These are phyloP conservation scores for Scutellaria baicalensis DNA, from an alignment of 257 asterid species.

Conservation along the genomic window DNA sequence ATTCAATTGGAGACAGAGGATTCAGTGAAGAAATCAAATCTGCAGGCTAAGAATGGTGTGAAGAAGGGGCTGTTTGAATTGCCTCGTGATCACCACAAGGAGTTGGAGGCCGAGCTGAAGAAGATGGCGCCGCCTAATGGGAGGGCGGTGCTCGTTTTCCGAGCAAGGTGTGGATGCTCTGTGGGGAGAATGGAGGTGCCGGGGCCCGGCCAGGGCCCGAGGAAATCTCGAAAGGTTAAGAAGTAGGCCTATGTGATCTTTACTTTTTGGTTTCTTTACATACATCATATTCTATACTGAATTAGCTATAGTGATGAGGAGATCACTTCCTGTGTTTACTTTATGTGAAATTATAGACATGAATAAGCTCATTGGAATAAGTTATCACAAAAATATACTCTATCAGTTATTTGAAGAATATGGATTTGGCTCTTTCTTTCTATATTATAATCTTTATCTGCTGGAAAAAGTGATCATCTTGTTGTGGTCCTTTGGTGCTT, in stretches of 20 bases:
- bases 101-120: conserved; percentile 91
- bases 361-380: conserved; percentile 37
- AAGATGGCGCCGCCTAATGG: conserved; percentile 94
- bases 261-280: conserved; percentile 1
- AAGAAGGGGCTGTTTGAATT: conserved; percentile 68
- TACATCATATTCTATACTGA: conserved; percentile 20
- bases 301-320: conserved; percentile 20
- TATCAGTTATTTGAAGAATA: not conserved
- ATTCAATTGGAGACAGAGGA: conserved; percentile 89
- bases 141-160: conserved; percentile 78
- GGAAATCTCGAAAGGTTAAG: conserved; percentile 64
- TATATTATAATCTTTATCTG: not conserved
- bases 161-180: conserved; percentile 90
- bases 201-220: conserved; percentile 30
- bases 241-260: conserved; percentile 31
- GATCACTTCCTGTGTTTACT: conserved; percentile 8
- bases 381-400: conserved; percentile 16
- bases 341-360: conserved; percentile 16
- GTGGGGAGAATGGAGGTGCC: conserved; percentile 89
- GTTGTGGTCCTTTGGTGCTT: conserved; percentile 13
- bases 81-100: conserved; percentile 76
- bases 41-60: conserved; percentile 27
- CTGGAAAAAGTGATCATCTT: conserved; percentile 13
- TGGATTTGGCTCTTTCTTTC: conserved; percentile 8
- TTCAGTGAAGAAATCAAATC: conserved; percentile 39